Evolutionary conservation across 2,329 filamentous ascomycete genomes (phyloP).

Genomic region (Biscogniauxia sp.): DNA sequence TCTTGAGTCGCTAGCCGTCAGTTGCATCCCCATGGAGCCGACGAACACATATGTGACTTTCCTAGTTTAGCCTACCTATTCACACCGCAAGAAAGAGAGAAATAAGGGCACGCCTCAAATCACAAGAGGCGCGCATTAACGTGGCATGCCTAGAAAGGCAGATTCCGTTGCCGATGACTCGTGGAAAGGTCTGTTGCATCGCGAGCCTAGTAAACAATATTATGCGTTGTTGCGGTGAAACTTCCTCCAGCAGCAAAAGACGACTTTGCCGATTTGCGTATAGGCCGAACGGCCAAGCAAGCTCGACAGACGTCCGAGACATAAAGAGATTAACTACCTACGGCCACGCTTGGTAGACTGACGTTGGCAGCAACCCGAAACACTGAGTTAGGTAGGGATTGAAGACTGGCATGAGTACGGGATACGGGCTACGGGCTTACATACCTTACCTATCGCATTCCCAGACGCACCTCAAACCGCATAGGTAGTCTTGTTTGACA

Average conservation of each 20-base stretch:
- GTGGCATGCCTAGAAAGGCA: conserved; percentile 18
- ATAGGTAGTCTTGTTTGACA: background rate
- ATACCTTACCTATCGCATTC: background rate
- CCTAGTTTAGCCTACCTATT: conserved; percentile 20
- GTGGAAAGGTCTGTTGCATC: background rate
- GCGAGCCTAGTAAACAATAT: background rate
- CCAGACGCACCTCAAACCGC: background rate
- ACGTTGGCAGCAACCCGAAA: conserved; percentile 23
- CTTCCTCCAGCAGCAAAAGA: background rate
- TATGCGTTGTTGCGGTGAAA: background rate
- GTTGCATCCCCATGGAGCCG: background rate
- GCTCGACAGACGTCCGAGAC: conserved; percentile 15
- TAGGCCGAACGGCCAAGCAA: background rate
- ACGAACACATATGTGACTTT: conserved; percentile 13
- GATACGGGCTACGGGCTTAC: background rate
- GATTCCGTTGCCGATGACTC: background rate
- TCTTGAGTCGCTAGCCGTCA: background rate
- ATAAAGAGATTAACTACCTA: conserved; percentile 5
- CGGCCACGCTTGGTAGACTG: background rate
- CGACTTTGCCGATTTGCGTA: background rate
- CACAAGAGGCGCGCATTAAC: conserved; percentile 15
- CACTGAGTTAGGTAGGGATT: conserved; percentile 16
- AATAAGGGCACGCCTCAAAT: conserved; percentile 4
- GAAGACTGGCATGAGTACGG: background rate
- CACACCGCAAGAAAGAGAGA: conserved; percentile 21